Evolutionary conservation across 2,329 filamentous ascomycete species (phyloP).

Genomic region (Sphaerulina populicola): DNA sequence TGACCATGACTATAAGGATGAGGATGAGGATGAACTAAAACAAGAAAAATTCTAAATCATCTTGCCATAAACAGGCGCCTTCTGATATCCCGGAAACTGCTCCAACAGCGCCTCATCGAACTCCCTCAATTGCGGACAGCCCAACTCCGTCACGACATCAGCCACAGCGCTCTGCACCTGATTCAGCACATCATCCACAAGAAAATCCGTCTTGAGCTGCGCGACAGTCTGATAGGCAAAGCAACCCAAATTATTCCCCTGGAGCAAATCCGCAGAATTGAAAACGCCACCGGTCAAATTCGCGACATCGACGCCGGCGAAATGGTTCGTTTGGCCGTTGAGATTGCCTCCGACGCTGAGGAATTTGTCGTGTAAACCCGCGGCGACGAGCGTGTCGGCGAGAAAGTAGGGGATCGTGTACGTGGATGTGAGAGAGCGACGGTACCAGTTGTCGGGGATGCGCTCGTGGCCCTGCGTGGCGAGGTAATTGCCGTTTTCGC

Average conservation of each 20-base stretch:
- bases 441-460: constrained; percentile 28
- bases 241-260: constrained; percentile 34
- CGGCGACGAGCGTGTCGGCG: constrained; percentile 17
- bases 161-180: constrained; percentile 13
- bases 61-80: too few relatives aligned
- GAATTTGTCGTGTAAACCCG: constrained; percentile 29
- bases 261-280: constrained; percentile 28
- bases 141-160: constrained; percentile 16
- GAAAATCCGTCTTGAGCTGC: constrained; percentile 30
- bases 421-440: constrained; percentile 21
- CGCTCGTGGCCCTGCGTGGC: constrained; percentile 21
- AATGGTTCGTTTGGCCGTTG: constrained; percentile 32
- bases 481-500: constrained; percentile 18
- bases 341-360: constrained; percentile 32
- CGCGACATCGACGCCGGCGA: constrained; percentile 31
- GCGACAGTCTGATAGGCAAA: constrained; percentile 33
- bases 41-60: too few relatives aligned
- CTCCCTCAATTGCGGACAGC: constrained; percentile 24
- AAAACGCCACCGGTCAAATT: constrained; percentile 38
- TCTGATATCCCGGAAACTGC: constrained; percentile 26
- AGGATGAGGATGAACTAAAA: too few relatives aligned
- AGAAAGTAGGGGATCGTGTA: constrained; percentile 31
- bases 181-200: constrained; percentile 8
- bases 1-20: too few relatives aligned
- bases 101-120: constrained; percentile 26